A percentile compares a stretch with the other conserved stretches of the same genome.
Conservation (phyloP, 768 basidiomycete genomes). For the Mycena rebaudengoi region DNA sequence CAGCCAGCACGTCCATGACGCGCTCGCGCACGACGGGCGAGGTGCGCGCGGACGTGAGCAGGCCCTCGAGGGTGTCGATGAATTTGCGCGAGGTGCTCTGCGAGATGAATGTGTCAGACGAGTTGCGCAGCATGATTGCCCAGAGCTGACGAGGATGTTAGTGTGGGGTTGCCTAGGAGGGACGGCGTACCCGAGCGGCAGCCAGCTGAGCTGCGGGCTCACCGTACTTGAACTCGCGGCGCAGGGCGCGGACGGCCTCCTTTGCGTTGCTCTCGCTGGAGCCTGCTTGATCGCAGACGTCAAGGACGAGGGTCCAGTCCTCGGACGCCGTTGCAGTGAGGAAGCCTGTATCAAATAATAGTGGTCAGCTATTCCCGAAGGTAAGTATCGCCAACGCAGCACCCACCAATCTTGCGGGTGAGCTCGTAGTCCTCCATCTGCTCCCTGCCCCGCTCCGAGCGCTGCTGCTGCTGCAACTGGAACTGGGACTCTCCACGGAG, state of each 20-base stretch:
- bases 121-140: slow-evolving; percentile 90
- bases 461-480: slow-evolving; percentile 34
- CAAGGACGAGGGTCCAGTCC: slow-evolving; percentile 83
- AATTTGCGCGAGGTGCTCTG: slow-evolving; percentile 81
- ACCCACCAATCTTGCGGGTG: slow-evolving; percentile 74
- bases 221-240: no score
- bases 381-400: neutral
- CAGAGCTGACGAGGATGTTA: slow-evolving; percentile 62
- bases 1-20: slow-evolving; percentile 80
- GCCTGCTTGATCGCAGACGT: slow-evolving; percentile 88
- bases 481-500: no score
- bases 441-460: slow-evolving; percentile 32
- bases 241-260: no score
- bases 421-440: slow-evolving; percentile 61
- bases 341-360: no score
- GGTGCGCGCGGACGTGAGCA: slow-evolving; percentile 66
- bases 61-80: slow-evolving; percentile 78
- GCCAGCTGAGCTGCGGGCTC: slow-evolving; percentile 75
- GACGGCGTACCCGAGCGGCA: slow-evolving; percentile 70
- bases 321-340: slow-evolving; percentile 81
- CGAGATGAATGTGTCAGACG: slow-evolving; percentile 71
- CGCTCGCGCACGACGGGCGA: slow-evolving; percentile 84
- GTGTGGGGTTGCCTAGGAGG: neutral
- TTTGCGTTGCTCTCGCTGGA: slow-evolving; percentile 62
- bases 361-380: no score